Evolutionary conservation across 169 alveolate genomes (phyloP).

Genomic region (Plasmodium falciparum): DNA sequence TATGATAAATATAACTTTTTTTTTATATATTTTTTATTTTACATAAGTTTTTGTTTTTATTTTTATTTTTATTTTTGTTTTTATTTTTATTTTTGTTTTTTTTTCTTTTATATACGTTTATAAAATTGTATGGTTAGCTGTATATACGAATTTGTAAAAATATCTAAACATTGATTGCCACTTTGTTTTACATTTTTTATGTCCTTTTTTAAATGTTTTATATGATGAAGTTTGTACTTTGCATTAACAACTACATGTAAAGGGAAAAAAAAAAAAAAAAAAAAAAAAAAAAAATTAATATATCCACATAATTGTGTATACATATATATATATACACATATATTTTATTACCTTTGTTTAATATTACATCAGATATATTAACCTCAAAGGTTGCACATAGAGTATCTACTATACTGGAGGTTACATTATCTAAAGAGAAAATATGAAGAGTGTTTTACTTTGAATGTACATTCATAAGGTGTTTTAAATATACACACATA

Average conservation of each 20-base stretch:
- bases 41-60: background rate
- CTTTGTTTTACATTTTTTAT: slow-evolving; percentile 15
- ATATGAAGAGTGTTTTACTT: background rate
- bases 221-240: slow-evolving; percentile 19
- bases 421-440: background rate
- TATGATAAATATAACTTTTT: background rate
- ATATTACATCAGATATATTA: slow-evolving; percentile 37
- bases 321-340: no score
- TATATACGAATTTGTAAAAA: slow-evolving; percentile 22
- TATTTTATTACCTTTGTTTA: slow-evolving; percentile 39
- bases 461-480: background rate
- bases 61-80: background rate
- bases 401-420: slow-evolving; percentile 12
- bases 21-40: background rate
- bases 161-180: slow-evolving; percentile 2
- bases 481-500: background rate
- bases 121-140: slow-evolving; percentile 51
- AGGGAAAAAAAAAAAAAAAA: background rate
- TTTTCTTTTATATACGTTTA: slow-evolving; percentile 30
- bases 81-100: background rate
- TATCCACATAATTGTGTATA: no score
- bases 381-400: slow-evolving; percentile 48
- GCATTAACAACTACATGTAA: slow-evolving; percentile 16
- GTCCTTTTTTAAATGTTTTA: slow-evolving; percentile 23
- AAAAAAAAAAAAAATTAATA: background rate